A percentile compares a stretch with the other conserved stretches of the same genome.
Evolutionary conservation across 352 stramenopile genomes (phyloP).

Genomic region (Phytophthora ohioensis): DNA sequence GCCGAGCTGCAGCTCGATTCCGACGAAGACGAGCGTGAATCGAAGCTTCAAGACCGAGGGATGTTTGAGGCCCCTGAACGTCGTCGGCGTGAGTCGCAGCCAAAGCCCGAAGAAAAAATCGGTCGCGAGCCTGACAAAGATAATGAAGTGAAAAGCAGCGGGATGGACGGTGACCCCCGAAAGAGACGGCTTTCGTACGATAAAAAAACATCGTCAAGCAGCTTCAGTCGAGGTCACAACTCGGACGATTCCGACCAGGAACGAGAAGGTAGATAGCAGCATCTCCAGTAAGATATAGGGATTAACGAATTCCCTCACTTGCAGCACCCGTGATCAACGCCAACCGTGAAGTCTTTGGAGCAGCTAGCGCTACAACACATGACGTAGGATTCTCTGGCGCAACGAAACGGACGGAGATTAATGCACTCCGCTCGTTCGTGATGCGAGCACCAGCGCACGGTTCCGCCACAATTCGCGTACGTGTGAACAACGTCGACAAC

Average conservation of each 20-base stretch:
- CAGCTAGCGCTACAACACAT: not conserved
- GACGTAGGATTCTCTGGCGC: not conserved
- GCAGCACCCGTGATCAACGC: conserved; percentile 30
- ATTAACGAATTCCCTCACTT: not conserved
- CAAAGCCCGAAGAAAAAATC: not conserved
- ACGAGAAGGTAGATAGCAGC: conserved; percentile 17
- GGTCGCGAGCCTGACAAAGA: not conserved
- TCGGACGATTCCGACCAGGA: conserved; percentile 31
- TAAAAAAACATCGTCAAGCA: conserved; percentile 20
- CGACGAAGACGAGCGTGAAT: conserved; percentile 29
- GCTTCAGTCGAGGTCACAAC: conserved; percentile 23
- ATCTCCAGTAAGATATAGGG: not conserved
- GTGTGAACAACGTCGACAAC: conserved; percentile 1
- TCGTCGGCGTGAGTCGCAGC: not conserved
- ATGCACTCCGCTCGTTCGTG: conserved; percentile 51
- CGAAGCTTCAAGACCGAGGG: conserved; percentile 9
- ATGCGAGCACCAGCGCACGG: conserved; percentile 39
- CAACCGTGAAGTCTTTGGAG: conserved; percentile 22
- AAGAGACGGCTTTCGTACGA: conserved; percentile 10
- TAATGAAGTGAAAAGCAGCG: conserved; percentile 1
- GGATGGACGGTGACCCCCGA: not conserved
- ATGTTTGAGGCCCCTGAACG: conserved; percentile 8
- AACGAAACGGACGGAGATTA: conserved; percentile 31
- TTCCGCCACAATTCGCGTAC: conserved; percentile 42
- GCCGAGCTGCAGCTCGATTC: conserved; percentile 38